These are phyloP conservation scores for Colletotrichum liriopes DNA, from an alignment of 2,329 filamentous ascomycete genomes.

Conservation along the genomic window DNA sequence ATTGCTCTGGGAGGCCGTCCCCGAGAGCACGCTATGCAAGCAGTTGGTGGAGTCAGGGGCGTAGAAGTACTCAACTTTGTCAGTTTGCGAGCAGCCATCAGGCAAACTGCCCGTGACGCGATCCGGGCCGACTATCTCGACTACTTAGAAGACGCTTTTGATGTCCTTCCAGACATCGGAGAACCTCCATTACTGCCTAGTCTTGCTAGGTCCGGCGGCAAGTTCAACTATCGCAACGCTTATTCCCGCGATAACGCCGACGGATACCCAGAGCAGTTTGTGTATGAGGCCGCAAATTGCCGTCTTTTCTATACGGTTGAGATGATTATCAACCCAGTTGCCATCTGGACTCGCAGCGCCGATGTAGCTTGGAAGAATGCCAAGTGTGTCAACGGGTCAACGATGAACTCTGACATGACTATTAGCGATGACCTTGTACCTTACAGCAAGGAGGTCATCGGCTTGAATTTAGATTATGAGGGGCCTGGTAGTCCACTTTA, in stretches of 20 bases:
- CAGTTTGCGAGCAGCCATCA: slow-evolving; percentile 42
- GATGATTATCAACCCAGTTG: slow-evolving; percentile 63
- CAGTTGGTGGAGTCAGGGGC: slow-evolving; percentile 72
- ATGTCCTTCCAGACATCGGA: slow-evolving; percentile 19
- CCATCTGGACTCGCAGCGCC: slow-evolving; percentile 63
- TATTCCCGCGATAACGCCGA: slow-evolving; percentile 44
- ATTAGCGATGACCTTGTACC: slow-evolving; percentile 30
- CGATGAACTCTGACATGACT: slow-evolving; percentile 28
- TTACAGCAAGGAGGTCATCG: slow-evolving; percentile 27
- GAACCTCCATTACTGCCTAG: slow-evolving; percentile 32
- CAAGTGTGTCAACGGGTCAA: slow-evolving; percentile 49
- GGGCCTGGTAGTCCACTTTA: slow-evolving; percentile 37
- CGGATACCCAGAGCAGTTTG: slow-evolving; percentile 68
- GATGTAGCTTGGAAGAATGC: slow-evolving; percentile 55
- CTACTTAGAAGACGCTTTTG: background rate
- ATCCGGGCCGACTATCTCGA: slow-evolving; percentile 31
- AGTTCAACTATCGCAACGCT: slow-evolving; percentile 61
- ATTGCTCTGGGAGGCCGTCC: slow-evolving; percentile 73
- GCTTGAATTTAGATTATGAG: slow-evolving; percentile 18
- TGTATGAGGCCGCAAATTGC: slow-evolving; percentile 71
- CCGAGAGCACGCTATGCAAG: slow-evolving; percentile 66
- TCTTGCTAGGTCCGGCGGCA: slow-evolving; percentile 60
- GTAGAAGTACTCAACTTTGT: slow-evolving; percentile 54
- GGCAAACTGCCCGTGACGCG: slow-evolving; percentile 6
- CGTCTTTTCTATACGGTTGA: slow-evolving; percentile 68